Evolutionary conservation across 306 rosid genomes (phyloP).

Genomic region (Oemleria cerasiformis): DNA sequence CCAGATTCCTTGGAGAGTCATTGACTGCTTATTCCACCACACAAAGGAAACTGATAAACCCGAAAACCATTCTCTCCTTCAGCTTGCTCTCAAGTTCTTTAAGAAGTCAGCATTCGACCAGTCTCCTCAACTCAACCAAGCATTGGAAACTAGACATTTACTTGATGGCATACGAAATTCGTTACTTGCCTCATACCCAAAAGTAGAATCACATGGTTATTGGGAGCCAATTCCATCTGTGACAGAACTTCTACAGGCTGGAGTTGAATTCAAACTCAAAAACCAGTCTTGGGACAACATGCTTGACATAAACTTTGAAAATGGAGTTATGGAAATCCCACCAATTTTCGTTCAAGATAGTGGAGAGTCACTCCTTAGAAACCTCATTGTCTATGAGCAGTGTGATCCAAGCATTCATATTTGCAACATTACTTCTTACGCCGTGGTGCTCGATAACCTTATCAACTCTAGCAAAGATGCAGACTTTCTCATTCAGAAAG

Average conservation of each 20-base stretch:
- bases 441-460: background rate
- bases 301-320: background rate
- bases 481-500: background rate
- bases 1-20: slow-evolving; percentile 6
- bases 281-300: background rate
- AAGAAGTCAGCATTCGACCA: rapidly evolving
- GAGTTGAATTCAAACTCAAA: background rate
- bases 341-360: rapidly evolving
- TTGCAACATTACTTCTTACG: background rate
- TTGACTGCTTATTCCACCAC: background rate
- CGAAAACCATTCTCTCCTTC: background rate
- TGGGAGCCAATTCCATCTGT: background rate
- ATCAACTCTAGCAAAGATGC: background rate
- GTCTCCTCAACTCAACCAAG: background rate
- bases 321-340: background rate
- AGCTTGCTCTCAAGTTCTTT: background rate
- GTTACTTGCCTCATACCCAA: background rate
- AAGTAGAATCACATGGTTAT: background rate
- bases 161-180: background rate
- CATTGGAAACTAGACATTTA: background rate
- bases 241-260: background rate
- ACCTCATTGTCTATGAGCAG: background rate
- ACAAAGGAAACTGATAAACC: background rate
- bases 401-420: background rate
- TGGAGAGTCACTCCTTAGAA: slow-evolving; percentile 1